These are phyloP conservation scores for Chlorencoelia australis DNA, from an alignment of 2,329 filamentous ascomycete species.

Conservation along the genomic window DNA sequence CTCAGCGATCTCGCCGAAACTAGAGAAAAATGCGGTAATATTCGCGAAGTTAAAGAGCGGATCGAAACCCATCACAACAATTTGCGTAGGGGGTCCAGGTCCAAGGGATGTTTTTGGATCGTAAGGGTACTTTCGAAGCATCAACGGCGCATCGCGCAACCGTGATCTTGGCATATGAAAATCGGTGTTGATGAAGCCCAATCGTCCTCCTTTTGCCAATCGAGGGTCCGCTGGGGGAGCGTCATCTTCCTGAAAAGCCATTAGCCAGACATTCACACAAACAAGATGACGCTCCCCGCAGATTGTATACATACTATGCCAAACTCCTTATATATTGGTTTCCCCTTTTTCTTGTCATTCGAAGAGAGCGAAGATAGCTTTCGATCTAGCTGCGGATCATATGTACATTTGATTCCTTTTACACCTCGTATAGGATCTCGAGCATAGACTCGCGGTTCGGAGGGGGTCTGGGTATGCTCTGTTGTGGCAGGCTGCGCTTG, in stretches of 20 bases:
- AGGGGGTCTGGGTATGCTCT: slow-evolving; percentile 9
- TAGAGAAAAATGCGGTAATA: slow-evolving; percentile 64
- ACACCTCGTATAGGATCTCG: slow-evolving; percentile 45
- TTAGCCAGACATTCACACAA: slow-evolving; percentile 46
- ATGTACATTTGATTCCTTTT: slow-evolving; percentile 48
- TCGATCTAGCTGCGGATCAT: slow-evolving; percentile 39
- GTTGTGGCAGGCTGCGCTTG: slow-evolving; percentile 15
- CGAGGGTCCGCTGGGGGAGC: slow-evolving; percentile 74
- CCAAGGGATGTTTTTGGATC: slow-evolving; percentile 78
- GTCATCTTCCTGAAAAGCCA: slow-evolving; percentile 64
- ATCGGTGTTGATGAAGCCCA: slow-evolving; percentile 60
- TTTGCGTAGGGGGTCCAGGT: slow-evolving; percentile 78
- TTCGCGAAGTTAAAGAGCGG: slow-evolving; percentile 74
- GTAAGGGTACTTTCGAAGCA: slow-evolving; percentile 70
- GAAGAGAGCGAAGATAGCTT: slow-evolving; percentile 32
- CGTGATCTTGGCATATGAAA: slow-evolving; percentile 62
- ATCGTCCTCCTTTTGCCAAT: slow-evolving; percentile 55
- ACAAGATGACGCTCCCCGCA: slow-evolving; percentile 52
- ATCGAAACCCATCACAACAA: slow-evolving; percentile 95
- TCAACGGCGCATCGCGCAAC: slow-evolving; percentile 64
- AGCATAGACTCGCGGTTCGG: slow-evolving; percentile 34
- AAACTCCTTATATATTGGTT: slow-evolving; percentile 53
- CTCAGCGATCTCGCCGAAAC: slow-evolving; percentile 79
- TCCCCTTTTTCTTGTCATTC: slow-evolving; percentile 44
- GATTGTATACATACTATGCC: slow-evolving; percentile 50